phyloP scores from a whole-genome alignment of 2,329 filamentous ascomycete genomes.

The Massarina eburnea region DNA sequence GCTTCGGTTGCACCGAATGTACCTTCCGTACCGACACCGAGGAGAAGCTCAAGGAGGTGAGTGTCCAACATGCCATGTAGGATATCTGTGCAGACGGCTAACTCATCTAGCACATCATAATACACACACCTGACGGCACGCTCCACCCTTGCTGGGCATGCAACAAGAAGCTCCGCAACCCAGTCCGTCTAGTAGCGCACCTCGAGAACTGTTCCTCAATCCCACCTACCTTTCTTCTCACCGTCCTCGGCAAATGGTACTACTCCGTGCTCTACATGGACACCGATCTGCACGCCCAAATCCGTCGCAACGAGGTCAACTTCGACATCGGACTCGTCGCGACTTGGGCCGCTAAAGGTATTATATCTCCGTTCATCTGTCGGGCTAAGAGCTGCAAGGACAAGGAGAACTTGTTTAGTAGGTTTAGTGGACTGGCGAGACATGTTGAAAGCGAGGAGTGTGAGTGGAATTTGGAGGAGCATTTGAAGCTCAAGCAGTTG shows the following conservation, averaged over 20 bases:
- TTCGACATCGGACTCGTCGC: constrained; percentile 21
- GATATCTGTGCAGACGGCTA: not conserved
- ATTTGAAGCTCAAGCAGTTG: constrained; percentile 23
- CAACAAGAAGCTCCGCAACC: constrained; percentile 22
- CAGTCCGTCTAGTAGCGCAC: constrained; percentile 27
- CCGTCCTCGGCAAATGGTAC: constrained; percentile 36
- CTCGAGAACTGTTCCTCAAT: constrained; percentile 67
- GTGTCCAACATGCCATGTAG: constrained; percentile 1
- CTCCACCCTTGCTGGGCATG: not conserved
- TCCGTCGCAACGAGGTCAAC: constrained; percentile 27
- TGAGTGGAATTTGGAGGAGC: constrained; percentile 24
- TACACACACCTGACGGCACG: not conserved
- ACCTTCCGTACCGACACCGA: constrained; percentile 22
- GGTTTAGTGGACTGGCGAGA: constrained; percentile 28
- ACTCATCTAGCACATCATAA: not conserved
- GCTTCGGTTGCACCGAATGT: constrained; percentile 27
- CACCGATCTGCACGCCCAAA: constrained; percentile 34
- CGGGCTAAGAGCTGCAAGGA: constrained; percentile 26
- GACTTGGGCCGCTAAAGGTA: constrained; percentile 25
- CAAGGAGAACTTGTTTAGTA: constrained; percentile 14
- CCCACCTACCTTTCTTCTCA: constrained; percentile 45
- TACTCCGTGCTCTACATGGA: constrained; percentile 39
- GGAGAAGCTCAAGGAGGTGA: constrained; percentile 25
- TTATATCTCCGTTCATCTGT: constrained; percentile 34
- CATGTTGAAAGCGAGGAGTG: constrained; percentile 34